These are phyloP conservation scores for Diaporthe caulivora DNA, from an alignment of 2,329 filamentous ascomycete species.

Conservation along the genomic window DNA sequence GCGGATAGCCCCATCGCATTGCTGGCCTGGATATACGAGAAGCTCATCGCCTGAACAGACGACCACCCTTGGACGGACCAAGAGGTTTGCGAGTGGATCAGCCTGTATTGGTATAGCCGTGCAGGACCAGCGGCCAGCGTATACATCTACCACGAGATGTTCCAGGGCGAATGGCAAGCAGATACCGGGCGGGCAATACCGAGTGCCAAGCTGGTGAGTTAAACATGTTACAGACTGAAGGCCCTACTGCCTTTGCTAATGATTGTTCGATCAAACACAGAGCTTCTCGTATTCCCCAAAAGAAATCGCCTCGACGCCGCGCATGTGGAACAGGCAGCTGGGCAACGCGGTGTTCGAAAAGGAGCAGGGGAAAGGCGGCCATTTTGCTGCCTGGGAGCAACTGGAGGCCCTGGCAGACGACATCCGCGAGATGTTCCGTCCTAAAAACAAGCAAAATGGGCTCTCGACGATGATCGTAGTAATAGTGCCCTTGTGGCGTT, in stretches of 20 bases:
- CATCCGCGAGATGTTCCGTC: slow-evolving; percentile 68
- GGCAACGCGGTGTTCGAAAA: slow-evolving; percentile 71
- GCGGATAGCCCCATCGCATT: slow-evolving; percentile 77
- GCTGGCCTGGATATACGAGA: slow-evolving; percentile 85
- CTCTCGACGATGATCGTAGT: too few species aligned
- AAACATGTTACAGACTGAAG: too few species aligned
- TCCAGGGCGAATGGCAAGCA: slow-evolving; percentile 29
- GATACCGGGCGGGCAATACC: slow-evolving; percentile 51
- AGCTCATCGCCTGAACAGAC: slow-evolving; percentile 82
- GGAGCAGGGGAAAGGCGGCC: slow-evolving; percentile 63
- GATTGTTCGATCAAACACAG: not conserved
- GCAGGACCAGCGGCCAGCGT: slow-evolving; percentile 77
- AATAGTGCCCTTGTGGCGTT: too few species aligned
- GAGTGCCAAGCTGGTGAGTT: slow-evolving; percentile 15
- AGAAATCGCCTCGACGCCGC: slow-evolving; percentile 67
- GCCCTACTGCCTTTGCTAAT: not conserved
- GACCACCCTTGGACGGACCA: slow-evolving; percentile 80
- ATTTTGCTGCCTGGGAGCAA: slow-evolving; percentile 73
- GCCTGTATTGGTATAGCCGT: slow-evolving; percentile 77
- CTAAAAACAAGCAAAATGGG: too few species aligned
- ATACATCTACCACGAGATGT: slow-evolving; percentile 79
- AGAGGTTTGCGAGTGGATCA: slow-evolving; percentile 81
- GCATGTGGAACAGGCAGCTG: slow-evolving; percentile 67
- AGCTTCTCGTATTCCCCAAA: slow-evolving; percentile 62
- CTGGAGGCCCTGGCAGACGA: slow-evolving; percentile 67